Percentiles rank a stretch among this genome's conserved stretches.
Conservation (phyloP, 208 protist genomes). For the Naegleria lovaniensis region DNA sequence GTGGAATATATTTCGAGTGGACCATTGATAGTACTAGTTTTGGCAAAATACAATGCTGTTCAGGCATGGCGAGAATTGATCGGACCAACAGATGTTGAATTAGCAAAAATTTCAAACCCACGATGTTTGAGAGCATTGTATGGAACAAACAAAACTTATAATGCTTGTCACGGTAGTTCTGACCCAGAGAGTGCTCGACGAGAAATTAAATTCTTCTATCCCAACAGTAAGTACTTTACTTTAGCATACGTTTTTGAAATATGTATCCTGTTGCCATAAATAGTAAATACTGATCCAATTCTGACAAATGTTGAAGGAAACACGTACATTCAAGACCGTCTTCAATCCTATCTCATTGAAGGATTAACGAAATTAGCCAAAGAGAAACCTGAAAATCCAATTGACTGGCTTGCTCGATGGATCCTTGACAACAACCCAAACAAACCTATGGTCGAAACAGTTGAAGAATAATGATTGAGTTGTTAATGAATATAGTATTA, state of each 20-base stretch:
- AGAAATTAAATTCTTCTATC: constrained; percentile 42
- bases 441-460: constrained; percentile 23
- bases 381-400: constrained; percentile 68
- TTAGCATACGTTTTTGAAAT: no score
- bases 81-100: constrained; percentile 35
- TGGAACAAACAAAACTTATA: constrained; percentile 31
- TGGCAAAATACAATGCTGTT: constrained; percentile 28
- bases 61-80: constrained; percentile 35
- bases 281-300: constrained; percentile 64
- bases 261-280: no score
- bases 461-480: constrained; percentile 25
- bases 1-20: constrained; percentile 27
- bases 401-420: constrained; percentile 69
- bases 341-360: constrained; percentile 68
- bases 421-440: constrained; percentile 66
- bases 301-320: constrained; percentile 53
- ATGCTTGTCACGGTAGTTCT: constrained; percentile 40
- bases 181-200: constrained; percentile 14
- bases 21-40: constrained; percentile 23
- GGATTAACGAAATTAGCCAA: constrained; percentile 68
- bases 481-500: no score
- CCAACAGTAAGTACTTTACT: constrained; percentile 22
- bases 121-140: constrained; percentile 31
- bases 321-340: constrained; percentile 68
- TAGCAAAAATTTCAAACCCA: constrained; percentile 27